Conservation (phyloP, 2,329 filamentous ascomycete genomes). For the Venturia effusa region DNA sequence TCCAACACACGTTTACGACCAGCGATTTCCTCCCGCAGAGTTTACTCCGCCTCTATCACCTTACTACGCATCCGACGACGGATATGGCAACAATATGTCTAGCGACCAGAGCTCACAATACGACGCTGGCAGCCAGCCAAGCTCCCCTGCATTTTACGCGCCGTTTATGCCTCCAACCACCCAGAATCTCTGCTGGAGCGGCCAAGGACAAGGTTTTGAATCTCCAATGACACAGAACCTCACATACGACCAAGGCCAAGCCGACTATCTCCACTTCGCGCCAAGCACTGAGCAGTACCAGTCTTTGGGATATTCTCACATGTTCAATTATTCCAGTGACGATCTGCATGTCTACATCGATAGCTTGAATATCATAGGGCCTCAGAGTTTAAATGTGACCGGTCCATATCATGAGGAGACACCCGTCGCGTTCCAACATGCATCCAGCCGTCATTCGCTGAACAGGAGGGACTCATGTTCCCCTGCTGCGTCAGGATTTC, state of each 20-base stretch:
- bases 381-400: neutral
- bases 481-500: neutral
- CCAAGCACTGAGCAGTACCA: neutral
- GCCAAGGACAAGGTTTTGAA: neutral
- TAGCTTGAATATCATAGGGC: neutral
- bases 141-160: neutral
- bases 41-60: neutral
- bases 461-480: neutral
- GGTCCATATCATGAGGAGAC: neutral
- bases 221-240: neutral
- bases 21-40: neutral
- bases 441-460: neutral
- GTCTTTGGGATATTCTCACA: neutral
- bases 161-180: neutral
- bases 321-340: neutral
- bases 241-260: neutral
- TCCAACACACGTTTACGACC: neutral
- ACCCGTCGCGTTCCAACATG: neutral
- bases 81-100: neutral
- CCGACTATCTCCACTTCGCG: neutral
- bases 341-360: neutral
- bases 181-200: neutral
- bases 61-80: neutral
- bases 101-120: neutral
- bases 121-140: neutral